These are phyloP conservation scores for Stephanodiscus minutulus DNA, from an alignment of 108 stramenopile genomes.

Conservation along the genomic window DNA sequence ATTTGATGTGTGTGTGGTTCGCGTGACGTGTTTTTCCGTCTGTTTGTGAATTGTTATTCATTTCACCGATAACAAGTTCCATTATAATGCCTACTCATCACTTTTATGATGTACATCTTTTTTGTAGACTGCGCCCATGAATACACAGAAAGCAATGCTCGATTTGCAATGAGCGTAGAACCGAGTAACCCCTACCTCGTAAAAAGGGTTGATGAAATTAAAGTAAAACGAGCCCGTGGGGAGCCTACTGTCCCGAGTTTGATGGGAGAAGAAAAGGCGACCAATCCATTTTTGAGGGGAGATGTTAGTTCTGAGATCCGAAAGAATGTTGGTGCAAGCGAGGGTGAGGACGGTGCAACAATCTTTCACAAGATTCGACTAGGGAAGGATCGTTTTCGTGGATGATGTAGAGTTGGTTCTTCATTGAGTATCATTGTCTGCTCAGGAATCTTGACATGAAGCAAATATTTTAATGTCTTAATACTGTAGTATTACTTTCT, in stretches of 20 bases:
- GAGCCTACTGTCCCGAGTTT: conserved; percentile 81
- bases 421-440: neutral
- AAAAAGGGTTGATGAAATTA: conserved; percentile 49
- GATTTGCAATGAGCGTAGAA: conserved; percentile 77
- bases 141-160: conserved; percentile 80
- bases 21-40: neutral
- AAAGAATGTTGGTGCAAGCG: conserved; percentile 58
- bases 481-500: no score
- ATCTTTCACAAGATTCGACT: conserved; percentile 69
- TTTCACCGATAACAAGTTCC: neutral
- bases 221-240: conserved; percentile 51
- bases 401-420: neutral
- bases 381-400: conserved; percentile 73
- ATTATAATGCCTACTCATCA: neutral
- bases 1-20: neutral
- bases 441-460: no score
- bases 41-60: neutral
- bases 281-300: conserved; percentile 82
- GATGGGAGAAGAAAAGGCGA: conserved; percentile 69
- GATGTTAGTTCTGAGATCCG: conserved; percentile 76
- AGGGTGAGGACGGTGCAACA: conserved; percentile 47
- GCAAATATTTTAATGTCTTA: neutral
- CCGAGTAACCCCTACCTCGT: conserved; percentile 71
- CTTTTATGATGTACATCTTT: neutral
- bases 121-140: conserved; percentile 76